Percentiles rank a stretch among this genome's conserved stretches.
These are phyloP conservation scores for Glycyrrhiza uralensis DNA, from an alignment of 306 rosid species.

Conservation along the genomic window DNA sequence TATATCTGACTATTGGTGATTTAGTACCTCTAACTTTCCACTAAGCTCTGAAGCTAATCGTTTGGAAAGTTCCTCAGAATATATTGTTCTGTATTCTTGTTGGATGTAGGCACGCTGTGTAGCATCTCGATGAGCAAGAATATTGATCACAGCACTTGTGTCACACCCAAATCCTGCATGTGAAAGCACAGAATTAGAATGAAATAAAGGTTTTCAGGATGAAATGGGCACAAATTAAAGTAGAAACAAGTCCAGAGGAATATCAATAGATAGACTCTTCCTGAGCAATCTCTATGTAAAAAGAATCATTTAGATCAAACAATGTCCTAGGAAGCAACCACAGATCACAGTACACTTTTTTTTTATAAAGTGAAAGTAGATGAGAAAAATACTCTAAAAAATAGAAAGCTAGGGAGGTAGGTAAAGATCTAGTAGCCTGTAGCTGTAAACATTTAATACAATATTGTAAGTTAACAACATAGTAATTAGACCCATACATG, in stretches of 20 bases:
- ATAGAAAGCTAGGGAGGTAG: background rate
- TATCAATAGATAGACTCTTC: background rate
- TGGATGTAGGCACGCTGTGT: slow-evolving; percentile 57
- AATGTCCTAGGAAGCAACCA: background rate
- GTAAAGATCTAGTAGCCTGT: background rate
- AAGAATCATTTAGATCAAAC: background rate
- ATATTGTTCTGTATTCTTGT: slow-evolving; percentile 53
- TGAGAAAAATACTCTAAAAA: background rate
- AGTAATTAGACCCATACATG: no score
- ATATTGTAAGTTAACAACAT: background rate
- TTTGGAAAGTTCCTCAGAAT: slow-evolving; percentile 51
- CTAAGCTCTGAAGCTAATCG: slow-evolving; percentile 59
- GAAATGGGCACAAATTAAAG: background rate
- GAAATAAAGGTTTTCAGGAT: background rate
- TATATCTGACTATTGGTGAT: background rate
- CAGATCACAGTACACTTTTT: background rate
- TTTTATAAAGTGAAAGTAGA: background rate
- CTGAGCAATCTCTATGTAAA: background rate
- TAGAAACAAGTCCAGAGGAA: background rate
- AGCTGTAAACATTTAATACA: background rate
- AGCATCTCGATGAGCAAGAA: slow-evolving; percentile 67
- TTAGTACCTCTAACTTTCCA: slow-evolving; percentile 60
- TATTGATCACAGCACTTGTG: slow-evolving; percentile 58
- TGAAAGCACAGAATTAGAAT: background rate
- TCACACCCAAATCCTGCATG: slow-evolving; percentile 82